Percentiles rank a stretch among this genome's conserved stretches.
Conservation (phyloP, 75 land plant genomes). For the Chamaecyparis obtusa region DNA sequence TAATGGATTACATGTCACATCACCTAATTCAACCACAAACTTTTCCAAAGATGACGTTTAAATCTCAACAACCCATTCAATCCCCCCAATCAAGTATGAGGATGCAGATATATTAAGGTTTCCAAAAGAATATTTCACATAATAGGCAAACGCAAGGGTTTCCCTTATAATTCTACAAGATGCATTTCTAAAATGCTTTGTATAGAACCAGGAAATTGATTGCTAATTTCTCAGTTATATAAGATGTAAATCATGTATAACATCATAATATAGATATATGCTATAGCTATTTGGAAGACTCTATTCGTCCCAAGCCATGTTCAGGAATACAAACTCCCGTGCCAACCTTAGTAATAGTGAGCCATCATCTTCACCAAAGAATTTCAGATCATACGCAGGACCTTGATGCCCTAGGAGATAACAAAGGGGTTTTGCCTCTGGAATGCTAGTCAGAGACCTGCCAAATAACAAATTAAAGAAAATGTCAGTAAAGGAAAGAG, state of each 20-base stretch:
- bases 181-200: neutral
- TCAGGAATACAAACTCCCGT: neutral
- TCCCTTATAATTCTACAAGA: no score
- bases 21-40: no score
- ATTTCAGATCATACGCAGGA: slow-evolving; percentile 74
- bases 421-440: slow-evolving; percentile 41
- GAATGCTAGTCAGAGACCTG: slow-evolving; percentile 16
- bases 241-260: neutral
- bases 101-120: no score
- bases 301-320: neutral
- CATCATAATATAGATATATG: neutral
- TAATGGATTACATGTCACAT: no score
- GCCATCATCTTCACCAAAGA: slow-evolving; percentile 55
- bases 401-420: slow-evolving; percentile 54
- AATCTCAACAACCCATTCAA: no score
- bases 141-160: no score
- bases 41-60: no score
- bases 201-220: neutral
- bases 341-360: slow-evolving; percentile 61
- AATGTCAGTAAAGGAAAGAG: neutral
- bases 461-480: neutral
- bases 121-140: no score
- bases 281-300: neutral
- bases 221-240: neutral
- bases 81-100: no score